Conservation (phyloP, 495 filamentous ascomycete species). For the Parmelia sp. region DNA sequence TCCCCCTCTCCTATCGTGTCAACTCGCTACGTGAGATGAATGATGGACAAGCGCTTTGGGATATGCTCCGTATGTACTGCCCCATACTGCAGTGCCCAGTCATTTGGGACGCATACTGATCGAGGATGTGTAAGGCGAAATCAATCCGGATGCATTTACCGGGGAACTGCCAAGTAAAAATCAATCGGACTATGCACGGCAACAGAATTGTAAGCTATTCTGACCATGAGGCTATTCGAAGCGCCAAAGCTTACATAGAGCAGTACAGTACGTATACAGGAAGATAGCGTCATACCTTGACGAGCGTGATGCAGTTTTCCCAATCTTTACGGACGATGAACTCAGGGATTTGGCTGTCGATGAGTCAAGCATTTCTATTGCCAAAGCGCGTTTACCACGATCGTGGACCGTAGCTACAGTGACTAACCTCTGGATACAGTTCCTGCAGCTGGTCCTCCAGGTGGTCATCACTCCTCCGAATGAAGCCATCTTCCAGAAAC, state of each 20-base stretch:
- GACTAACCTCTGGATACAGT: conserved; percentile 45
- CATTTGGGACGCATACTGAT: conserved; percentile 19
- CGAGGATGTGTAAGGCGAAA: conserved; percentile 39
- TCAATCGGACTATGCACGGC: conserved; percentile 38
- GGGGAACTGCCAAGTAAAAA: conserved; percentile 52
- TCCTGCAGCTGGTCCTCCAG: conserved; percentile 58
- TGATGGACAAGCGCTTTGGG: conserved; percentile 69
- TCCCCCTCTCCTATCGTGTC: conserved; percentile 42
- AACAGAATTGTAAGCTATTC: conserved; percentile 33
- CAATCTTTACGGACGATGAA: conserved; percentile 15
- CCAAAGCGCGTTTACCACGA: conserved; percentile 12
- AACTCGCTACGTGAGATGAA: conserved; percentile 56
- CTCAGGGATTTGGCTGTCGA: conserved; percentile 13
- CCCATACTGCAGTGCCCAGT: conserved; percentile 11
- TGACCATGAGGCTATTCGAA: neutral
- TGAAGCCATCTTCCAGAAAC: conserved; percentile 48
- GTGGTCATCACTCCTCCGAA: conserved; percentile 55
- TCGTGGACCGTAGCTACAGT: conserved; percentile 17
- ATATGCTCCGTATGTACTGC: conserved; percentile 42
- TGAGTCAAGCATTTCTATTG: conserved; percentile 6
- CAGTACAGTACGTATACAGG: conserved; percentile 18
- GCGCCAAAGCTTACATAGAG: neutral
- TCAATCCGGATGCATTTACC: conserved; percentile 64
- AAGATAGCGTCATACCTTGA: conserved; percentile 16
- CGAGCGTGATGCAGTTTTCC: conserved; percentile 10